Evolutionary conservation across 2,329 filamentous ascomycete genomes (phyloP), one percentile per base, ranked within the genome.

Genomic region (Fusarium mundagurra): DNA sequence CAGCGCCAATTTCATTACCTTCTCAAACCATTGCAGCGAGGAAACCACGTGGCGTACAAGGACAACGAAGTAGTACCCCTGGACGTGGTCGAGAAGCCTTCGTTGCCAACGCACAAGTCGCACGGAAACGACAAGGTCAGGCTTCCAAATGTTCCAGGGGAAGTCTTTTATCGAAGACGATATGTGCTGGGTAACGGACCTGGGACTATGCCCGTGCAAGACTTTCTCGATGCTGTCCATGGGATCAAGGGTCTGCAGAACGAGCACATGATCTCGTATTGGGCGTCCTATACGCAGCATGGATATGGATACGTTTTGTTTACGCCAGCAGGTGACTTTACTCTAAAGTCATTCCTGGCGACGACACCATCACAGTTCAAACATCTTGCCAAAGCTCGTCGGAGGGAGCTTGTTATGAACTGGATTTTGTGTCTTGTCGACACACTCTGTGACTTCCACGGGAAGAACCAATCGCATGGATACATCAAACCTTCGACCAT

Each of bases 351-450:
- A 1, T 92, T 94, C 80, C 86, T 94, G 67, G 86, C 90, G 22
- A 89, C 89, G 59, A 89, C 88, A 10, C 91, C 92, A 5, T 83
- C 87, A 29, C 87, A 88, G 29, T 87, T 92, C 80, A 91, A 92
- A 76, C 88, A 87, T 60, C 80, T 94, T 17, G 77, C 88, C 8
- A 92, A 93, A 78, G 84, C 86, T 58, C 86, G 89, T 45, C 86
- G 92, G 33, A 86, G 91, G 39, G 83, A 85, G 51, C 83, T 92
- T 22, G 80, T 94, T 10, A 85, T 94, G 79, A 91, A 93, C 80
- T 95, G 93, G 93, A 89, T 94, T 77, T 90, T 93, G 77, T 95
- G 93, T 79, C 86, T 95, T 8, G 86, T 88, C 45, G 91, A 94
- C 79, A 91, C 92, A 3, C 79, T 94, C 22, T 89, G 91, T 61